Evolutionary conservation across 1,284 basidiomycete species (phyloP).

Genomic region (Omphalotus olearius): DNA sequence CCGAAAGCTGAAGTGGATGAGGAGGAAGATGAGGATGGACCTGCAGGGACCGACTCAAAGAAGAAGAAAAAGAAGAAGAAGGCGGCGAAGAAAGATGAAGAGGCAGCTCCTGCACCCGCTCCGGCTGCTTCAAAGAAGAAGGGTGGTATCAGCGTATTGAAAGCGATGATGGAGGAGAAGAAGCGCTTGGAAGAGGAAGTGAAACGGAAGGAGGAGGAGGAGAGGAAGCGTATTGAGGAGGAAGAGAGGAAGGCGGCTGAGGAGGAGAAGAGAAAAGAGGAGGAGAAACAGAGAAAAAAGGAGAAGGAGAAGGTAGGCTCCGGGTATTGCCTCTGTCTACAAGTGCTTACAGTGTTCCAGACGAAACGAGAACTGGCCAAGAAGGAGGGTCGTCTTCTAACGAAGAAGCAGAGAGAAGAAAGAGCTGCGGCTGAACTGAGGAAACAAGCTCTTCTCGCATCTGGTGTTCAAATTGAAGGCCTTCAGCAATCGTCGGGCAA

Average conservation of each 20-base stretch:
- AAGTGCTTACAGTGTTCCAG: constrained; percentile 32
- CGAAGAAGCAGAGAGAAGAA: constrained; percentile 96
- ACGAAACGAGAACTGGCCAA: constrained; percentile 81
- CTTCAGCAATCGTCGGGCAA: constrained; percentile 57
- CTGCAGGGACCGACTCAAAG: constrained; percentile 53
- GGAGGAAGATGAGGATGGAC: constrained; percentile 51
- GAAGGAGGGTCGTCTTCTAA: constrained; percentile 88
- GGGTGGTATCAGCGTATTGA: constrained; percentile 67
- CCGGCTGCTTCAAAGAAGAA: constrained; percentile 66
- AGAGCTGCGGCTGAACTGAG: constrained; percentile 88
- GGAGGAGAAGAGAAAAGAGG: constrained; percentile 72
- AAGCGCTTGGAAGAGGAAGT: constrained; percentile 84
- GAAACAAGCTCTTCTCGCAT: constrained; percentile 86
- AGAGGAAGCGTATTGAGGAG: constrained; percentile 75
- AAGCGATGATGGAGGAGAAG: constrained; percentile 87
- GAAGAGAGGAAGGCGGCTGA: constrained; percentile 77
- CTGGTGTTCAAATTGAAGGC: constrained; percentile 89
- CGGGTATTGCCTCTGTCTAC: neutral
- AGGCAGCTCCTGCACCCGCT: constrained; percentile 41
- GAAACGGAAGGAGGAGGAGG: constrained; percentile 64
- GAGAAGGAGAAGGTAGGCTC: constrained; percentile 82
- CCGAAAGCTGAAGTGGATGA: constrained; percentile 35
- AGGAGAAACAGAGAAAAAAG: constrained; percentile 81
- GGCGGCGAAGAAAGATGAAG: constrained; percentile 73
- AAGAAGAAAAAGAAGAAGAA: constrained; percentile 94